phyloP scores from a whole-genome alignment of 441 rosid genomes.

The Syzygium syzygioides region DNA sequence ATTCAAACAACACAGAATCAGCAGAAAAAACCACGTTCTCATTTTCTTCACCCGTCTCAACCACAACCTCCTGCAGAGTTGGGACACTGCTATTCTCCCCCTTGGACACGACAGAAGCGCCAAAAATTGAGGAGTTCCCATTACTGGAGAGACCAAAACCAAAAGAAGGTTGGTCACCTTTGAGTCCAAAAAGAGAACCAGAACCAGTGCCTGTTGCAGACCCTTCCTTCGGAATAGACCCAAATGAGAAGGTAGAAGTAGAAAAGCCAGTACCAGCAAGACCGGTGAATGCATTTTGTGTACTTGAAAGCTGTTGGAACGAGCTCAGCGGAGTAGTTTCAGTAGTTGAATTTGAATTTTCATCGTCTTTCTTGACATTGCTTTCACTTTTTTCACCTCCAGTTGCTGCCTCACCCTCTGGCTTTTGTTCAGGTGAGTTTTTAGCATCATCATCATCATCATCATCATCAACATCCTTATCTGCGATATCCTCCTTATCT shows the following conservation, averaged over 20 bases:
- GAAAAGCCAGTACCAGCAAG: slow-evolving; percentile 86
- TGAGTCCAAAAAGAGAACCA: slow-evolving; percentile 36
- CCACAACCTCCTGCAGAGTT: slow-evolving; percentile 67
- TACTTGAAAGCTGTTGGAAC: slow-evolving; percentile 87
- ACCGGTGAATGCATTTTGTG: slow-evolving; percentile 84
- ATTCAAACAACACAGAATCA: slow-evolving; percentile 78
- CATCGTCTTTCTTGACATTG: slow-evolving; percentile 30
- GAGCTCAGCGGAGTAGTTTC: slow-evolving; percentile 53
- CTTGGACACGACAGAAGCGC: slow-evolving; percentile 38
- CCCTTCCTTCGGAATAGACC: slow-evolving; percentile 41
- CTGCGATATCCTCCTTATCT: neutral
- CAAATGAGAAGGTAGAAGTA: slow-evolving; percentile 55
- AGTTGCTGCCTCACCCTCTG: slow-evolving; percentile 8
- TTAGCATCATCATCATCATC: neutral
- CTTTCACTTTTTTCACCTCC: slow-evolving; percentile 23
- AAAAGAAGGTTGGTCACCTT: slow-evolving; percentile 41
- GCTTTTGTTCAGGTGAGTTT: neutral
- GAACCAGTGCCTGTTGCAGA: slow-evolving; percentile 29
- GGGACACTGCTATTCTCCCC: slow-evolving; percentile 47
- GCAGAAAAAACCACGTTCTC: slow-evolving; percentile 64
- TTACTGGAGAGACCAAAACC: slow-evolving; percentile 54
- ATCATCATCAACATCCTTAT: neutral
- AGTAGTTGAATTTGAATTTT: slow-evolving; percentile 31
- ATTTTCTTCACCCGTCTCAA: slow-evolving; percentile 93
- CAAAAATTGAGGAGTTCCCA: slow-evolving; percentile 61